Evolutionary conservation across 2,329 filamentous ascomycete genomes (phyloP), one percentile per base, ranked within the genome.

Genomic region (Epichloe aotearoae): DNA sequence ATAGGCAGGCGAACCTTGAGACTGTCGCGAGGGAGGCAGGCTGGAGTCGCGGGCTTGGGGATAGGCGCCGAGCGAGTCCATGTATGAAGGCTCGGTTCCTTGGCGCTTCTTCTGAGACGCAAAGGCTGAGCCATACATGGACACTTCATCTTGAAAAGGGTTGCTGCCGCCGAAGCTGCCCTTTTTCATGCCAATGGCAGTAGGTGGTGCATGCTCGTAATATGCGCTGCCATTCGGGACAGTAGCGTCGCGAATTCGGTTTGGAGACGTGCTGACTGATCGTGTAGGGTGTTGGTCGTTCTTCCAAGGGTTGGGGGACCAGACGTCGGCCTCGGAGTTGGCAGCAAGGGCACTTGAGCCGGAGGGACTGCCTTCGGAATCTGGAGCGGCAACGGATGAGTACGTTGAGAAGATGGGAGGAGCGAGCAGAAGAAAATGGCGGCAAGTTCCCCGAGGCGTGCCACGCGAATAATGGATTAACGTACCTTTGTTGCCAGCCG

Each of bases 301-400:
- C 55, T 75, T 76, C 84, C 84, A 88, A 15, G 77, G 75, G 38
- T 73, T 69, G 55, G 72, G 72, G 53, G 37, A 42, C 80, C 83
- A 86, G 45, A 74, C 71, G 57, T 86, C 83, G 17, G 79, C 77
- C 60, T 88, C 83, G 10, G 84, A 86, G 41, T 81, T 79, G 43
- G 79, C 74, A 53, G 86, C 74, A 39, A 89, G 71, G 52, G 83
- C 84, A 54, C 81, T 76, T 5, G 84, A 87, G 46, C 84, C 85
- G 3, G 80, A 82, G 60, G 83, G 79, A 50, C 61, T 57, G 30
- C 62, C 61, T 50, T 66, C 60, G 51, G 60, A 50, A 17, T 65
- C 64, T 65, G 38, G 6, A 6, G 12, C 34, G 46, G 17, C 26
- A 52, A 23, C 23, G 17, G 42, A 36, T 30, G 47, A 14, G 56